These are phyloP conservation scores for Thraustochytrium sp. DNA, from an alignment of 352 stramenopile genomes.

Conservation along the genomic window DNA sequence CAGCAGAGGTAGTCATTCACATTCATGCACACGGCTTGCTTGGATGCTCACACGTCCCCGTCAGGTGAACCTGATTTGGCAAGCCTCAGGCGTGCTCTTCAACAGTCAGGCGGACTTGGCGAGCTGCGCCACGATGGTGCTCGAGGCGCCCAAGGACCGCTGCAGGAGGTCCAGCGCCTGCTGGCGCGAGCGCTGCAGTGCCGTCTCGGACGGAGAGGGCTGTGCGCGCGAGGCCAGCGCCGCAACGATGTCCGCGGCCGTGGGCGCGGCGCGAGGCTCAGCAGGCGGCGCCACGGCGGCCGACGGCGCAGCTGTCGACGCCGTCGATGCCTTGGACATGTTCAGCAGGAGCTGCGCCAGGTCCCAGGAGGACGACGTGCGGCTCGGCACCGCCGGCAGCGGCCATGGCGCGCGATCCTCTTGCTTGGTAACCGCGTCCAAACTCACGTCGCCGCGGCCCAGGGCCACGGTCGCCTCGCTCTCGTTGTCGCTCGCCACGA, in stretches of 20 bases:
- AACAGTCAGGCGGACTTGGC: neutral
- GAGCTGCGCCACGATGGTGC: neutral
- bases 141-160: neutral
- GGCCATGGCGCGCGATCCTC: too few species aligned
- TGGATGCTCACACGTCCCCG: too few species aligned
- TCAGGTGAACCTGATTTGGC: too few species aligned
- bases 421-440: too few species aligned
- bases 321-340: neutral
- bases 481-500: neutral
- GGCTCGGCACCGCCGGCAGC: too few species aligned
- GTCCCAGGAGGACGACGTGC: neutral
- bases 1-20: neutral
- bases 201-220: neutral
- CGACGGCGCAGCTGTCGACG: too few species aligned
- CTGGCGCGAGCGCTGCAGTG: too few species aligned
- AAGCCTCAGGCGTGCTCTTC: too few species aligned
- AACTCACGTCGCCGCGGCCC: neutral
- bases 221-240: neutral
- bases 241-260: neutral
- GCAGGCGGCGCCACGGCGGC: too few species aligned
- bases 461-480: slow-evolving; percentile 1
- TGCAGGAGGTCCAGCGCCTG: neutral
- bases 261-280: too few species aligned
- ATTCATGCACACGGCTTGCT: neutral
- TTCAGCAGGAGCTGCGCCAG: slow-evolving; percentile 16